Conservation (phyloP, 257 asterid genomes). For the Nicotiana paniculata region DNA sequence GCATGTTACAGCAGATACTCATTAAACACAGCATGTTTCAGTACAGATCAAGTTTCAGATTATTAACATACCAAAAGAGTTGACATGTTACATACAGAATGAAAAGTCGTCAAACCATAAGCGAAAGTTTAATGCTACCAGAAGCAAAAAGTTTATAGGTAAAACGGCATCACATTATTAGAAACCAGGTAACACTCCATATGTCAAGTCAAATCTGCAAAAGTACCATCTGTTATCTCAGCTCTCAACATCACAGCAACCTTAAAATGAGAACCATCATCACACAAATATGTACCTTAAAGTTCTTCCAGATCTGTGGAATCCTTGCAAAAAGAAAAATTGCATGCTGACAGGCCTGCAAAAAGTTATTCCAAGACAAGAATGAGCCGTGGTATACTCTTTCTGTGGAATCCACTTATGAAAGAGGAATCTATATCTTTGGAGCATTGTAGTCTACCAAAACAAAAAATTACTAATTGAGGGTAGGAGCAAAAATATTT, state of each 20-base stretch:
- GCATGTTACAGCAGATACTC: background rate
- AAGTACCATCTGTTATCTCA: background rate
- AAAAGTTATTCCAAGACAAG: background rate
- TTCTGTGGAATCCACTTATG: background rate
- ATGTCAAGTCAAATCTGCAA: background rate
- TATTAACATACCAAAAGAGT: background rate
- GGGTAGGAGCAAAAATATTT: background rate
- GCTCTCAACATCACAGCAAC: background rate
- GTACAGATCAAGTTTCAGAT: background rate
- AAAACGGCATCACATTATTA: background rate
- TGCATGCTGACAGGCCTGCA: slow-evolving; percentile 85
- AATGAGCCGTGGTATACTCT: background rate
- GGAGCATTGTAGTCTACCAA: background rate
- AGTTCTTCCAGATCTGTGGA: slow-evolving; percentile 74
- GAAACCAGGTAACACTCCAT: background rate
- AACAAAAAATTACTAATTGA: background rate
- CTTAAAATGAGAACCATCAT: background rate
- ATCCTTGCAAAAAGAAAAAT: slow-evolving; percentile 78
- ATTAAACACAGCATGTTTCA: background rate
- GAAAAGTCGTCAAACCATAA: background rate
- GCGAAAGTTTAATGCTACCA: background rate
- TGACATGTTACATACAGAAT: background rate
- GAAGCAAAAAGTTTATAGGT: background rate
- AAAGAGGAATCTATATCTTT: background rate
- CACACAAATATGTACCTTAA: slow-evolving; percentile 37